phyloP scores from a whole-genome alignment of 371 early-diverging fungal species.

The Actinomortierella wolfii region DNA sequence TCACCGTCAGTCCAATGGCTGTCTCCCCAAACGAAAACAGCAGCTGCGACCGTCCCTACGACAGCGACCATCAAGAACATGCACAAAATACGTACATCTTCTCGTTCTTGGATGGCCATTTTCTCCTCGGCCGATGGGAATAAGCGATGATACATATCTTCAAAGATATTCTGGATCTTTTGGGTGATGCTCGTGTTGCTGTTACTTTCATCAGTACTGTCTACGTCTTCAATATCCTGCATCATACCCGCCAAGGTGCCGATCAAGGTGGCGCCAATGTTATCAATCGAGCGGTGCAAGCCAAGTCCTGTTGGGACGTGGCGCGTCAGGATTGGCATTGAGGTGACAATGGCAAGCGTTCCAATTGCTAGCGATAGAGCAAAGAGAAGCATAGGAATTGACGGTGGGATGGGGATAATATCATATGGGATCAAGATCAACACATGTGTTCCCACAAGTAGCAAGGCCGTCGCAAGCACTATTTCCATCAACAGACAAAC shows the following conservation, averaged over 20 bases:
- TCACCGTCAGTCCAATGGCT: constrained; percentile 47
- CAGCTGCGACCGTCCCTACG: constrained; percentile 13
- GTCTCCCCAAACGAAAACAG: constrained; percentile 44
- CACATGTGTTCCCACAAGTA: constrained; percentile 29
- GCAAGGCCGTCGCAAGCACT: constrained; percentile 25
- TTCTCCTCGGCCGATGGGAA: constrained; percentile 26
- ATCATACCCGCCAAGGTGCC: constrained; percentile 47
- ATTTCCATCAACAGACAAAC: no score
- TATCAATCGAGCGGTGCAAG: constrained; percentile 44
- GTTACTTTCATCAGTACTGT: constrained; percentile 22
- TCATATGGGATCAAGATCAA: constrained; percentile 27
- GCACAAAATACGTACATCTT: constrained; percentile 28
- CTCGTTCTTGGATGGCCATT: constrained; percentile 23
- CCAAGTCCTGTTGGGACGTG: constrained; percentile 50
- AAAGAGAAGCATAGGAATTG: constrained; percentile 47
- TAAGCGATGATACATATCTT: constrained; percentile 26
- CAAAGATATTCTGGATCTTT: constrained; percentile 25
- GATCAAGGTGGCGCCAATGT: constrained; percentile 47
- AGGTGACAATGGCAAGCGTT: constrained; percentile 45
- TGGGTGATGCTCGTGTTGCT: background rate
- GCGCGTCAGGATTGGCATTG: constrained; percentile 44
- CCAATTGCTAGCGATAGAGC: constrained; percentile 40
- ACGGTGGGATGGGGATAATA: constrained; percentile 32
- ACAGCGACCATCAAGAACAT: constrained; percentile 24
- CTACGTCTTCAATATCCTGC: constrained; percentile 22